A percentile compares a stretch with the other conserved stretches of the same genome.
These are phyloP conservation scores for Bondarzewia mesenterica DNA, from an alignment of 1,284 basidiomycete species.

Conservation along the genomic window DNA sequence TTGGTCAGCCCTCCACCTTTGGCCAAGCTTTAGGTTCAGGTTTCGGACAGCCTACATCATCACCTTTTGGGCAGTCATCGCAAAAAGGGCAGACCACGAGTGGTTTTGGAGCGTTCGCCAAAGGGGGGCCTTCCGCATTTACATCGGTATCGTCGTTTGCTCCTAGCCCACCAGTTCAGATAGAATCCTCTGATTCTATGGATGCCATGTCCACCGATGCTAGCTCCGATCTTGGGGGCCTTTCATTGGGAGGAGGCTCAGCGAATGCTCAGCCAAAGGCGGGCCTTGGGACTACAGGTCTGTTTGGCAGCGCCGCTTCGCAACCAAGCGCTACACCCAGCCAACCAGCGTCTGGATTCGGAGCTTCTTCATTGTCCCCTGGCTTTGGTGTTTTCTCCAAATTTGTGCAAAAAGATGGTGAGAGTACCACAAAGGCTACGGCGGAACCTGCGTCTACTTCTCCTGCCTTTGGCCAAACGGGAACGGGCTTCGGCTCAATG, in stretches of 20 bases:
- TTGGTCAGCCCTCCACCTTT: background rate
- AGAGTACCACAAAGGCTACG: constrained; percentile 3
- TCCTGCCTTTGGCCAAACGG: constrained; percentile 13
- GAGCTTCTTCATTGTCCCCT: constrained; percentile 4
- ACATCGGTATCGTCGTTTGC: background rate
- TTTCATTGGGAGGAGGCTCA: constrained; percentile 2
- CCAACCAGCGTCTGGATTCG: background rate
- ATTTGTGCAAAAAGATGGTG: constrained; percentile 12
- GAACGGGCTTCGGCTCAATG: constrained; percentile 18
- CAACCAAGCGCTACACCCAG: constrained; percentile 13
- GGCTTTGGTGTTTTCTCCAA: constrained; percentile 34
- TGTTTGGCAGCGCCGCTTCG: constrained; percentile 14
- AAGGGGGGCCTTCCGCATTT: background rate
- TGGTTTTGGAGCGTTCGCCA: background rate
- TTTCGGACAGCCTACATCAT: background rate
- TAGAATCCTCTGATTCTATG: background rate
- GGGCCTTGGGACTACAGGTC: constrained; percentile 12
- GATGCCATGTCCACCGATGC: constrained; percentile 1
- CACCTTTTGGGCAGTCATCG: constrained; percentile 2
- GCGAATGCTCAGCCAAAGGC: background rate
- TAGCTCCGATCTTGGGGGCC: background rate
- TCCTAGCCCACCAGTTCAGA: background rate
- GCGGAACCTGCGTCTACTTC: constrained; percentile 19
- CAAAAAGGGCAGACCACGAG: background rate
- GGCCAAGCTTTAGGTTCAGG: background rate